phyloP scores from a whole-genome alignment of 2,329 filamentous ascomycete genomes.

The Aspergillus novoparasiticus region DNA sequence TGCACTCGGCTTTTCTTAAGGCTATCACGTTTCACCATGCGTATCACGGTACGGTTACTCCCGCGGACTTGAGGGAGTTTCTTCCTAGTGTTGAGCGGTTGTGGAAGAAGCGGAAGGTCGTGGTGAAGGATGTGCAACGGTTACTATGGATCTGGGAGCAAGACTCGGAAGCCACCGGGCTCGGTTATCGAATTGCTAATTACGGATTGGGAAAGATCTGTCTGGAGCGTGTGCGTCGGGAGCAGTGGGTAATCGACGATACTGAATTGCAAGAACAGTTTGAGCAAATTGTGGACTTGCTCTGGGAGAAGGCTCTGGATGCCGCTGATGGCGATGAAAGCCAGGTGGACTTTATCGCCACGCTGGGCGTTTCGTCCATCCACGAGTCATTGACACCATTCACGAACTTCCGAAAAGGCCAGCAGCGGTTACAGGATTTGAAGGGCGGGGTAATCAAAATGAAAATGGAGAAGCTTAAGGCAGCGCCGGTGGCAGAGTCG shows the following conservation, averaged over 20 bases:
- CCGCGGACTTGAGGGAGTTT: slow-evolving; percentile 65
- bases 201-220: slow-evolving; percentile 45
- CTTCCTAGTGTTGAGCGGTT: slow-evolving; percentile 65
- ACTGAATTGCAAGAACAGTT: slow-evolving; percentile 54
- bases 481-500: slow-evolving; percentile 21
- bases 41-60: slow-evolving; percentile 65
- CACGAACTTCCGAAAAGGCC: slow-evolving; percentile 41
- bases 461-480: slow-evolving; percentile 37
- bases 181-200: slow-evolving; percentile 42
- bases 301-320: slow-evolving; percentile 49
- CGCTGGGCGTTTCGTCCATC: slow-evolving; percentile 37
- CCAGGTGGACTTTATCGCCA: slow-evolving; percentile 35
- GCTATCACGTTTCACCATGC: slow-evolving; percentile 69
- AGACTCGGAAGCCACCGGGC: slow-evolving; percentile 19
- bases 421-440: slow-evolving; percentile 44
- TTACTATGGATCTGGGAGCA: slow-evolving; percentile 65
- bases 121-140: slow-evolving; percentile 65
- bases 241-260: slow-evolving; percentile 34
- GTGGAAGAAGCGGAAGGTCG: slow-evolving; percentile 73
- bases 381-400: slow-evolving; percentile 41
- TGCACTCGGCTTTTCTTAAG: slow-evolving; percentile 69
- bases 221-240: slow-evolving; percentile 31
- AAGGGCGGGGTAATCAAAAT: slow-evolving; percentile 41
- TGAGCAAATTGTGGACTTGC: slow-evolving; percentile 47
- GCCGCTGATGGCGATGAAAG: slow-evolving; percentile 33